Base-by-base conservation (phyloP, 768 basidiomycete genomes). In the Hericium alpestre region DNA sequence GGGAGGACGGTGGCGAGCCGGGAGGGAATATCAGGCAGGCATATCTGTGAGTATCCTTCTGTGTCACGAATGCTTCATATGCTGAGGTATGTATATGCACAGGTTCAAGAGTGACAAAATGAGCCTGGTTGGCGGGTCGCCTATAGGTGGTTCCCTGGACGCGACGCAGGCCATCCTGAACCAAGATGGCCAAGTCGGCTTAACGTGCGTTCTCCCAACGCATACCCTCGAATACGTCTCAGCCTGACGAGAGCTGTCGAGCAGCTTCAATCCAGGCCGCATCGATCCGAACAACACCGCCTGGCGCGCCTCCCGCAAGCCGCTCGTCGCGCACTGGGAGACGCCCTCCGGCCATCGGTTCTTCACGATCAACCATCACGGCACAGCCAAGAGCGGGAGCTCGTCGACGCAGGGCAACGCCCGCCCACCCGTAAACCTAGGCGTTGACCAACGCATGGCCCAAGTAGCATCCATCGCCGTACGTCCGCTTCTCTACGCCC, bases 1-100 rank as follows among this genome's bases (percentile, higher is more conserved):
- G 72, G 32, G 67, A 76, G 64, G 83, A 85, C 60, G 83, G 83
- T 25, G 83, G 83, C 5, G 64, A 76, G 56, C 80, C 79, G 8
- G 83, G 83, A 20, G 81, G 81, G 38, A 85, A 85, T 61, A 85
- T 84, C 59, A 74, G 82, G 41, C 74, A 77, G 53, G 82, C 76
- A 3, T 83, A 78, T 61, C 61, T 83, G 76, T 81, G 63, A 62
- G 74, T 63, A 7, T 12, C 47, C 15, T 51, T 50, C 39, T 32
- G n/a, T 27, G 38, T 49, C 8, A 58, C 38, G 25, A 25, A 27
- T 50, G 39, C 9, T 18, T 18, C 38, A 38, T 18, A 16, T 11
- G 51, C 6, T 55, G 25, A 25, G 25, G n/a, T n/a, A 25, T 5
- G 5, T 25, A 23, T 2, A 4, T 25, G 25, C 25, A 25, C 25